Conservation (phyloP, 805 yeast genomes). For the Ascoidea asiatica region DNA sequence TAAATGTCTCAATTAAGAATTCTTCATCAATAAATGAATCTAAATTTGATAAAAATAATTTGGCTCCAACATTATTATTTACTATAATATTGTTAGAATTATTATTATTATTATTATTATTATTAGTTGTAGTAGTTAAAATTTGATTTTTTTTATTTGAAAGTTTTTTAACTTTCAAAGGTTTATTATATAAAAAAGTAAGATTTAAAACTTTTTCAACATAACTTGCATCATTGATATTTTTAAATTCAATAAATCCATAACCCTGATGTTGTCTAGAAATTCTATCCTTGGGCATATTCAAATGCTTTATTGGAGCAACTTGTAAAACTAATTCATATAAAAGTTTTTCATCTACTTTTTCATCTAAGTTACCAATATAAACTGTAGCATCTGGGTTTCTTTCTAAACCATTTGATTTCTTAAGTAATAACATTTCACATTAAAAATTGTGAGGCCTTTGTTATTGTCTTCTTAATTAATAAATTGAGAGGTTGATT, state of each 20-base stretch:
- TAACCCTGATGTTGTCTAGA: conserved; percentile 66
- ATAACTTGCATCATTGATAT: conserved; percentile 54
- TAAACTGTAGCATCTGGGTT: conserved; percentile 57
- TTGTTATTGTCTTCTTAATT: too few species aligned
- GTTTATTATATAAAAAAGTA: conserved; percentile 44
- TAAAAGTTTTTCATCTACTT: conserved; percentile 55
- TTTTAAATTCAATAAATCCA: conserved; percentile 69
- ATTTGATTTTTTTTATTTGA: conserved; percentile 7
- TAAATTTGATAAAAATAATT: conserved; percentile 52
- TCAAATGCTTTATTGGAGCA: conserved; percentile 59
- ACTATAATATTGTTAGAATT: conserved; percentile 8
- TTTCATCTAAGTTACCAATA: conserved; percentile 71
- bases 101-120: conserved; percentile 5
- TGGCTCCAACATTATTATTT: conserved; percentile 57
- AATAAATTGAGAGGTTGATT: too few species aligned
- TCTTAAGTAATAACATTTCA: too few species aligned
- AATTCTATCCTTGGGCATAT: conserved; percentile 71
- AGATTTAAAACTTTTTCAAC: conserved; percentile 49
- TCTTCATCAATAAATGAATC: conserved; percentile 48
- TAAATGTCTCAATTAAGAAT: conserved; percentile 40
- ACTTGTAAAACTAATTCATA: conserved; percentile 79
- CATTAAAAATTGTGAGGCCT: too few species aligned
- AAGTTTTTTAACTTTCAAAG: conserved; percentile 43
- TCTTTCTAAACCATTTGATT: conserved; percentile 29
- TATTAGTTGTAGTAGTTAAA: conserved; percentile 14